Evolutionary conservation across 1,284 basidiomycete genomes (phyloP), one percentile per base, ranked within the genome.

Genomic region (Cutaneotrichosporon dermatis): DNA sequence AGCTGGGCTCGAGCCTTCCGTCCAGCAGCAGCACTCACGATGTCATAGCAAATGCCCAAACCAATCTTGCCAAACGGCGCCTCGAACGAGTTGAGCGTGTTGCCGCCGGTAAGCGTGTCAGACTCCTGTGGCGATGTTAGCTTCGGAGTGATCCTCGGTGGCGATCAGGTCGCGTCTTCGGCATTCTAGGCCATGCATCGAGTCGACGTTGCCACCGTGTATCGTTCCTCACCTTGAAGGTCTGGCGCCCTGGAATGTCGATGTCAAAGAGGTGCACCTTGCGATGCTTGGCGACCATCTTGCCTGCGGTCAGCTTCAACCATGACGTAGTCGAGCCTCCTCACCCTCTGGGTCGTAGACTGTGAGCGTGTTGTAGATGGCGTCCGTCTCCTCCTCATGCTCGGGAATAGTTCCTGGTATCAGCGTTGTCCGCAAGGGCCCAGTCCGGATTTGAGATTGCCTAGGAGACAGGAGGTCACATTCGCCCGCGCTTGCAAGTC

Each of bases 251-350:
- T 0, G 93, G 93, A 57, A 98, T 95, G 74, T 99, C 91, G 63
- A 99, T 98, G 76, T 99, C 95, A 73, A 99, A 99, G 8, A 99
- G 81, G 73, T 99, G 96, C 1, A 99, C 84, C 78, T 99, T 98
- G 56, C 95, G 86, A 76, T 98, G 92, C 41, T 85, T 85, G 0
- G 90, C 88, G 35, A 99, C 85, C 44, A 98, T 83, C 54, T 89
- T 85, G 11, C 91, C 91, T 91, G 63, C 10, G 16, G 9, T 42
- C 35, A 44, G 50, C 49, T 33, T 2, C 9, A 7, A 15, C 16
- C n/a, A 6, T 10, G 6, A 6, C 25, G 25, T 25, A 25, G 25
- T 25, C 25, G 42, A 53, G 15, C 10, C 42, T n/a, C 65, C 77
- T 54, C 67, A 85, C 94, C 94, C 76, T 87, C 72, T 0, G 92